Evolutionary conservation across 768 basidiomycete genomes (phyloP).

Genomic region (Serendipita sp.): DNA sequence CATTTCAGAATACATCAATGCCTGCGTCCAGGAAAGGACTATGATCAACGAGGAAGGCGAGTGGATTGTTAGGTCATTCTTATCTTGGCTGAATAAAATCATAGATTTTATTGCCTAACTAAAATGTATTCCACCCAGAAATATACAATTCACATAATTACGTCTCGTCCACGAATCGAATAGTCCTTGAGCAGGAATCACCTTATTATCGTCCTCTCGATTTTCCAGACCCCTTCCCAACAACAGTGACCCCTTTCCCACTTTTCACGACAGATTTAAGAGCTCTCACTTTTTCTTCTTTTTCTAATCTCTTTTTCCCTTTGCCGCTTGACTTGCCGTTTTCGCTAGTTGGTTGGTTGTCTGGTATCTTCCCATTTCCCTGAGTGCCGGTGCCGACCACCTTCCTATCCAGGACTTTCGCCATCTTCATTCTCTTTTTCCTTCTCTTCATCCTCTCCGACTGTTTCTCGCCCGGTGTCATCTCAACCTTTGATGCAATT

Average conservation of each 20-base stretch:
- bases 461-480: slow-evolving; percentile 75
- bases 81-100: too few relatives aligned
- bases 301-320: slow-evolving; percentile 27
- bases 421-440: slow-evolving; percentile 38
- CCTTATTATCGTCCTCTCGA: too few relatives aligned
- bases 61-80: background rate
- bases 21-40: slow-evolving; percentile 69
- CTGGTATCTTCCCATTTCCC: slow-evolving; percentile 26
- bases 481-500: slow-evolving; percentile 53
- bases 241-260: slow-evolving; percentile 73
- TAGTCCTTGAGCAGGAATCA: too few relatives aligned
- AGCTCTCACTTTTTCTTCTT: slow-evolving; percentile 73
- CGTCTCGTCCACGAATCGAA: too few relatives aligned
- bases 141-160: too few relatives aligned
- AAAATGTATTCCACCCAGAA: too few relatives aligned
- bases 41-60: slow-evolving; percentile 72
- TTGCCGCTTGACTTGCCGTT: background rate
- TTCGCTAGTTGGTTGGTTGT: background rate
- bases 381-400: slow-evolving; percentile 39
- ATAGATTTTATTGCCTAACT: too few relatives aligned
- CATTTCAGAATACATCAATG: slow-evolving; percentile 58
- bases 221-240: slow-evolving; percentile 40
- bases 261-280: slow-evolving; percentile 67
- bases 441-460: slow-evolving; percentile 29
- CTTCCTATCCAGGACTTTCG: slow-evolving; percentile 35